These are phyloP conservation scores for Artemisia annua DNA, from an alignment of 129 eudicot species.

Conservation along the genomic window DNA sequence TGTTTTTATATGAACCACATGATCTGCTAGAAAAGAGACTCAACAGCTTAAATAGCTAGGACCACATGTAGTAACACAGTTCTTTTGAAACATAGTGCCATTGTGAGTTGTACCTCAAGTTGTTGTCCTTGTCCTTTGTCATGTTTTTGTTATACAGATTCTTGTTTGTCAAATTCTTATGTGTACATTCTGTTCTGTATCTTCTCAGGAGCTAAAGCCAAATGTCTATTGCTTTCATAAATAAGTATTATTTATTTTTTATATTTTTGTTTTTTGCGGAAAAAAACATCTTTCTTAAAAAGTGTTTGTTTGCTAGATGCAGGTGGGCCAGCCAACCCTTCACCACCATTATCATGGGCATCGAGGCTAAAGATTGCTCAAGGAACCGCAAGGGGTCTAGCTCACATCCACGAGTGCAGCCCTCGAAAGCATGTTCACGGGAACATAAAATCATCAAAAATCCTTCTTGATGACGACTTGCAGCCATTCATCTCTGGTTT, in stretches of 20 bases:
- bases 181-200: slow-evolving; percentile 23
- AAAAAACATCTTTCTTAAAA: background rate
- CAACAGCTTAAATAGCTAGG: slow-evolving; percentile 17
- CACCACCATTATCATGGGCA: slow-evolving; percentile 79
- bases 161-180: slow-evolving; percentile 16
- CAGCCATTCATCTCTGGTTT: slow-evolving; percentile 81
- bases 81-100: slow-evolving; percentile 16
- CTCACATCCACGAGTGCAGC: slow-evolving; percentile 89
- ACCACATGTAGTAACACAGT: slow-evolving; percentile 16
- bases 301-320: slow-evolving; percentile 18
- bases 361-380: slow-evolving; percentile 69
- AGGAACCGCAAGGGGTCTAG: slow-evolving; percentile 77
- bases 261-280: background rate
- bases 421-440: slow-evolving; percentile 84
- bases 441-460: slow-evolving; percentile 81
- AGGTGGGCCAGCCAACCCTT: slow-evolving; percentile 69
- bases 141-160: slow-evolving; percentile 10
- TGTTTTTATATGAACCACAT: slow-evolving; percentile 14
- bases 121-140: slow-evolving; percentile 14
- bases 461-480: slow-evolving; percentile 82
- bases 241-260: background rate
- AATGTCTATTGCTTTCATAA: background rate
- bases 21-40: slow-evolving; percentile 31
- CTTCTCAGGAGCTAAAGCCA: background rate
- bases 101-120: slow-evolving; percentile 19